Evolutionary conservation across 345 rosid genomes (phyloP).

Genomic region (Rhodomyrtus tomentosa): DNA sequence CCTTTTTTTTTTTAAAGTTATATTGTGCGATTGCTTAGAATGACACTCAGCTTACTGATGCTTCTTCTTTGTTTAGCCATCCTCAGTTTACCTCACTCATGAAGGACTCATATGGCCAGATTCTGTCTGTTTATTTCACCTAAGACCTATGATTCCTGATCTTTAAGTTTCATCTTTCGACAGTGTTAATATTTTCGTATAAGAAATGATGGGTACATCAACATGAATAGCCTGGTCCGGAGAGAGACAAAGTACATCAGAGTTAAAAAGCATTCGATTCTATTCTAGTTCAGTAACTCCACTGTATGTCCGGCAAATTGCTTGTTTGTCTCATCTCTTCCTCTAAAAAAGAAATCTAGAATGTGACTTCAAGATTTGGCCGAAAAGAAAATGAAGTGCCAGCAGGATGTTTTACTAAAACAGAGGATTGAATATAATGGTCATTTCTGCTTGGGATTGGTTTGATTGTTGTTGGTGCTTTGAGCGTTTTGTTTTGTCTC

Average conservation of each 20-base stretch:
- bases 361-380: not conserved
- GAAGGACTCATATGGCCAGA: not conserved
- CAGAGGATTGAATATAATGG: not conserved
- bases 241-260: not conserved
- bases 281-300: not conserved
- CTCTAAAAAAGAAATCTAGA: not conserved
- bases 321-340: not conserved
- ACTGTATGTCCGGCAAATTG: not conserved
- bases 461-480: not conserved
- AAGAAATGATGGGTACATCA: not conserved
- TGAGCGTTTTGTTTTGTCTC: not conserved
- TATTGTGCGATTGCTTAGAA: not conserved
- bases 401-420: not conserved
- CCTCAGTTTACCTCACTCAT: not conserved
- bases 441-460: not conserved
- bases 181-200: too few relatives aligned
- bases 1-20: not conserved
- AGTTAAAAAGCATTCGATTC: not conserved
- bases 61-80: not conserved
- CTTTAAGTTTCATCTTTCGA: not conserved
- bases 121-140: not conserved
- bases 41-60: not conserved
- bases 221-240: not conserved
- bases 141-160: not conserved
- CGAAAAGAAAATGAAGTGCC: not conserved